Base-by-base conservation (phyloP, 495 filamentous ascomycete species). In the Penicillium canescens region DNA sequence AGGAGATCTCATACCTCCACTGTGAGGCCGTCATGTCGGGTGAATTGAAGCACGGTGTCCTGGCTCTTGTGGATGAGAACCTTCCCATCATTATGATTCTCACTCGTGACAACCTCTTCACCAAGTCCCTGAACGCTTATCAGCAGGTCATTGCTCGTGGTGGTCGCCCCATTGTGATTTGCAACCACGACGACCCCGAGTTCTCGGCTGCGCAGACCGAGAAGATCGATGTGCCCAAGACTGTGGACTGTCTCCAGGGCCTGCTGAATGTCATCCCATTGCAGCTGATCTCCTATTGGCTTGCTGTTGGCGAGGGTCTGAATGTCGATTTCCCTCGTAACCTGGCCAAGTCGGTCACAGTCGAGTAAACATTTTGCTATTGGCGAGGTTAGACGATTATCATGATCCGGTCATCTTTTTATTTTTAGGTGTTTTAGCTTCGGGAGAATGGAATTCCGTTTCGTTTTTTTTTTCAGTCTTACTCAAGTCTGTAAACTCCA, bases 11-110 rank as follows among this genome's bases (percentile, higher is more conserved):
- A 41, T 98, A 98, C 71, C 88, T 98, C 45, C 94, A 98, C 71
- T 98, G 94, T 71, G 94, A 98, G 78, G 94, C 94, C 65, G 94
- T 98, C 73, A 98, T 98, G 94, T 98, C 94, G 53, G 94, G 94
- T 68, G 94, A 98, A 76, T 76, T 98, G 58, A 98, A 98, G 79
- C 94, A 98, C 70, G 94, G 94, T 78, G 94, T 98, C 50, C 79
- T 98, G 65, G 94, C 94, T 42, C 82, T 98, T 53, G 94, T 98
- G 40, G 94, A 98, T 66, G 94, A 98, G 81, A 91, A 96, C 71
- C 82, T 98, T 26, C 94, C 94, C 50, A 98, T 98, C 71, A 96
- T 98, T 77, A 98, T 98, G 94, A 97, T 98, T 61, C 78, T 98
- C 33, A 98, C 94, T 21, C 87, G 95, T 46, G 94, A 98, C 71